Conservation (phyloP, 495 filamentous ascomycete species). For the Delitschia confertaspora region DNA sequence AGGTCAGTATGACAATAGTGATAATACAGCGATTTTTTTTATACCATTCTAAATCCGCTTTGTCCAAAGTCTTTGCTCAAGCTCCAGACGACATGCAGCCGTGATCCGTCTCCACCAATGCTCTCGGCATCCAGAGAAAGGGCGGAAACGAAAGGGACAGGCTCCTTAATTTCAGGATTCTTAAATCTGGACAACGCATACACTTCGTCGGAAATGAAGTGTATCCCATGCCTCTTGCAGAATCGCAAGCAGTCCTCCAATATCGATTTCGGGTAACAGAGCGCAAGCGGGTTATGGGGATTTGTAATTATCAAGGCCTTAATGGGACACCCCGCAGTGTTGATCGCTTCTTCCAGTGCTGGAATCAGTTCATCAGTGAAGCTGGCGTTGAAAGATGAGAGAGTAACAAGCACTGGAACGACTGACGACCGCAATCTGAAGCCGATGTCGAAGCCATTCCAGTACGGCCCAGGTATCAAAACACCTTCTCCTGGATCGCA, state of each 20-base stretch:
- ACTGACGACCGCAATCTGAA: conserved; percentile 6
- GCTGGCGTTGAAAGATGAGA: conserved; percentile 1
- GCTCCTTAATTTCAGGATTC: neutral
- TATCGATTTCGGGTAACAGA: conserved; percentile 9
- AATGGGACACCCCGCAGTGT: conserved; percentile 1
- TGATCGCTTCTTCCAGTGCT: conserved; percentile 8
- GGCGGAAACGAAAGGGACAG: conserved; percentile 5
- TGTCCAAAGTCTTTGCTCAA: conserved; percentile 23
- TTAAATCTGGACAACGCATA: conserved; percentile 27
- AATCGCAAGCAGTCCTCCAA: conserved; percentile 27
- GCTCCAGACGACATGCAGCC: conserved; percentile 20
- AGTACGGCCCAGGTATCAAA: conserved; percentile 38
- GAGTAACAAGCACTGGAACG: conserved; percentile 5
- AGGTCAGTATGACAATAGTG: too few species aligned
- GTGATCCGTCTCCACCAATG: conserved; percentile 11
- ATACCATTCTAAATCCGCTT: conserved; percentile 19
- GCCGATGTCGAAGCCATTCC: conserved; percentile 22
- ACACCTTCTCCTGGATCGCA: conserved; percentile 41
- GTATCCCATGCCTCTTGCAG: conserved; percentile 26
- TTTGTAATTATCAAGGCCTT: conserved; percentile 11
- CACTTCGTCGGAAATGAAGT: conserved; percentile 34
- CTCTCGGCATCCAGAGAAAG: conserved; percentile 9
- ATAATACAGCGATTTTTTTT: too few species aligned
- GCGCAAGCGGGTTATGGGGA: conserved; percentile 10
- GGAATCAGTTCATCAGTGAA: conserved; percentile 6